phyloP scores from a whole-genome alignment of 768 basidiomycete genomes.

The Sporobolomyces pararoseus region DNA sequence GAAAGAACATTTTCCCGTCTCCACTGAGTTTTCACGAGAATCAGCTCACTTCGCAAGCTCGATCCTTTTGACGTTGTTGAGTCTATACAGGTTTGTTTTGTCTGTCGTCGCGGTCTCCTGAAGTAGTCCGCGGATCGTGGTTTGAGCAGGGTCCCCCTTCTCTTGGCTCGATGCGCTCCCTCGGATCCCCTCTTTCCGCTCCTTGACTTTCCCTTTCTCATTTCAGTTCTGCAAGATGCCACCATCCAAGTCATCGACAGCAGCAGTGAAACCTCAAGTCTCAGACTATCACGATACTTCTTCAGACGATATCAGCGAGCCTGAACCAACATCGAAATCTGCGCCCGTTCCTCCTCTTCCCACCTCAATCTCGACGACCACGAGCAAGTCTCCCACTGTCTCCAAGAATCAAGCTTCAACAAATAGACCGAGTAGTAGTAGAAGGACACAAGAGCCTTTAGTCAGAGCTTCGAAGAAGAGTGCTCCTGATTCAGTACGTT shows the following conservation, averaged over 20 bases:
- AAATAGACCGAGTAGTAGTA: background rate
- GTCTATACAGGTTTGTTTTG: too few species aligned
- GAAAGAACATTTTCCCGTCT: too few species aligned
- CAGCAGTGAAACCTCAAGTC: too few species aligned
- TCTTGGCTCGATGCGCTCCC: background rate
- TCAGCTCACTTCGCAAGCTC: too few species aligned
- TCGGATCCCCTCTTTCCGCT: background rate
- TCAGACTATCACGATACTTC: background rate
- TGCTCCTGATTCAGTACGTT: background rate
- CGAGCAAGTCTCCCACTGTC: constrained; percentile 2
- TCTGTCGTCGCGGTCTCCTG: too few species aligned
- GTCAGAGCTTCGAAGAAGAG: background rate
- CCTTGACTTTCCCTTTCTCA: background rate
- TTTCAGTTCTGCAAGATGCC: background rate
- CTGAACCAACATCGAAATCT: background rate
- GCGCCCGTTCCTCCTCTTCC: constrained; percentile 1
- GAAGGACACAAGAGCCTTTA: background rate
- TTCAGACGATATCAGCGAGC: background rate
- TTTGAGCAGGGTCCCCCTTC: too few species aligned
- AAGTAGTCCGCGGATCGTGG: too few species aligned
- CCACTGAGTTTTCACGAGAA: too few species aligned
- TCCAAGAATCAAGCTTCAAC: background rate
- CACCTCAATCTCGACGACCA: background rate
- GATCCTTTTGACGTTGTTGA: too few species aligned
- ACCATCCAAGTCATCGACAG: background rate